phyloP scores from a whole-genome alignment of 495 filamentous ascomycete genomes.

The Penicillium roqueforti region DNA sequence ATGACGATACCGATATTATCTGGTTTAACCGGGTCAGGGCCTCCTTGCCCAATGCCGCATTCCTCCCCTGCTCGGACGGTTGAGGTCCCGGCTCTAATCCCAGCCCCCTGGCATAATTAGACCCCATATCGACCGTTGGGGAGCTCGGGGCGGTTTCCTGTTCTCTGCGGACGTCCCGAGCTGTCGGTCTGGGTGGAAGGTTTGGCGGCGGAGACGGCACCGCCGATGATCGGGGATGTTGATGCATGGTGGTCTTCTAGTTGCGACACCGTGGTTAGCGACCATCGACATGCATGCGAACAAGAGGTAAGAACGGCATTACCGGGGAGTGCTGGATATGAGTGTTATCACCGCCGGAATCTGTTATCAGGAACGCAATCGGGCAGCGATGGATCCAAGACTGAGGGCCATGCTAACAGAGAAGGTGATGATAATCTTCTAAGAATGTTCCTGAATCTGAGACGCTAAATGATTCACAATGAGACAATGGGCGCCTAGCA shows the following conservation, averaged over 20 bases:
- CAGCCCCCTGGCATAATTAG: slow-evolving; percentile 33
- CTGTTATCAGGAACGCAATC: slow-evolving; percentile 36
- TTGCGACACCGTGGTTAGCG: neutral
- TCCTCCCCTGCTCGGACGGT: slow-evolving; percentile 37
- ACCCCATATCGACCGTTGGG: slow-evolving; percentile 35
- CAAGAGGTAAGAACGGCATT: neutral
- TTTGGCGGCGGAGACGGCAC: slow-evolving; percentile 55
- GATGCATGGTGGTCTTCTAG: slow-evolving; percentile 63
- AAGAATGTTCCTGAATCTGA: slow-evolving; percentile 5
- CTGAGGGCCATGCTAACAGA: slow-evolving; percentile 42
- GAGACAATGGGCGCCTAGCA: slow-evolving; percentile 9
- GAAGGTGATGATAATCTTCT: slow-evolving; percentile 1
- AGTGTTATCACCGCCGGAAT: slow-evolving; percentile 26
- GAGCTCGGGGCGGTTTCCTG: slow-evolving; percentile 36
- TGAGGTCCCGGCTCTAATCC: slow-evolving; percentile 44
- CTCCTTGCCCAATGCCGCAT: slow-evolving; percentile 45
- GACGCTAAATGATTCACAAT: slow-evolving; percentile 21
- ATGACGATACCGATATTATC: slow-evolving; percentile 71
- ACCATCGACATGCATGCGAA: neutral
- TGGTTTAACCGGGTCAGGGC: slow-evolving; percentile 75
- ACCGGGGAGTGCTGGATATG: slow-evolving; percentile 11
- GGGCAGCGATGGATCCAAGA: slow-evolving; percentile 25
- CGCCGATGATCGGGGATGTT: slow-evolving; percentile 69
- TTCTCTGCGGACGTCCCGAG: slow-evolving; percentile 70
- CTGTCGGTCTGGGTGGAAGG: slow-evolving; percentile 60